Percentiles rank a stretch among this genome's conserved stretches.
Conservation (phyloP, 73 alveolate species). For the Diophrys appendiculata region DNA sequence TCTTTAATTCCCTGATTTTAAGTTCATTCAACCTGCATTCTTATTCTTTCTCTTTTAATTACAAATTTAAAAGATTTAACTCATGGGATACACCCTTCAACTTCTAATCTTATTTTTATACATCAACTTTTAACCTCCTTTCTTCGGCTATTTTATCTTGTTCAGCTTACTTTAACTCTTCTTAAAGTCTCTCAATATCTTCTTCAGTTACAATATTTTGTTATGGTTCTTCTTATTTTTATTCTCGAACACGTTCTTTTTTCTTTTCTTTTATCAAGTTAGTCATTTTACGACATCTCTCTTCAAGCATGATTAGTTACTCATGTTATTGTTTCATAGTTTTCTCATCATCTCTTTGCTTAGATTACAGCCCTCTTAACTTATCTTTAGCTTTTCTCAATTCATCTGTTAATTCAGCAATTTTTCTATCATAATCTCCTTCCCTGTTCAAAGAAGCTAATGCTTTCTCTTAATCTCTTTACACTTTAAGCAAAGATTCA, state of each 20-base stretch:
- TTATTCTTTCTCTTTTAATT: conserved; percentile 65
- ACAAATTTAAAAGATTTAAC: conserved; percentile 32
- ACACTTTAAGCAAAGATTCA: conserved; percentile 48
- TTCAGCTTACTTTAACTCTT: conserved; percentile 56
- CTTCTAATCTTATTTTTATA: conserved; percentile 46
- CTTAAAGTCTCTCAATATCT: conserved; percentile 42
- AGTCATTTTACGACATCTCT: conserved; percentile 63
- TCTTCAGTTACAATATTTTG: conserved; percentile 39
- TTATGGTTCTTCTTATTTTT: conserved; percentile 31
- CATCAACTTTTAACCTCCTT: conserved; percentile 47
- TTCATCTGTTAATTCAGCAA: conserved; percentile 54
- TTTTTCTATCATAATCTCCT: conserved; percentile 61
- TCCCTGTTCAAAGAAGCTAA: conserved; percentile 48
- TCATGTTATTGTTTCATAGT: conserved; percentile 63
- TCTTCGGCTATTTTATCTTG: conserved; percentile 46
- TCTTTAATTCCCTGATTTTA: conserved; percentile 62
- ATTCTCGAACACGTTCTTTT: conserved; percentile 37
- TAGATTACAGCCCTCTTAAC: conserved; percentile 43
- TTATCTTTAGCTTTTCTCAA: conserved; percentile 62
- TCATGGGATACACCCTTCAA: conserved; percentile 55
- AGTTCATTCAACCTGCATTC: conserved; percentile 64
- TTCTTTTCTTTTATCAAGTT: conserved; percentile 56
- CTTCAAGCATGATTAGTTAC: conserved; percentile 56
- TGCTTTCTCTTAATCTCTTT: conserved; percentile 66
- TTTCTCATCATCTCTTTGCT: conserved; percentile 68